A percentile compares a stretch with the other conserved stretches of the same genome.
These are phyloP conservation scores for Neurospora sp. DNA, from an alignment of 495 filamentous ascomycete genomes.

Conservation along the genomic window DNA sequence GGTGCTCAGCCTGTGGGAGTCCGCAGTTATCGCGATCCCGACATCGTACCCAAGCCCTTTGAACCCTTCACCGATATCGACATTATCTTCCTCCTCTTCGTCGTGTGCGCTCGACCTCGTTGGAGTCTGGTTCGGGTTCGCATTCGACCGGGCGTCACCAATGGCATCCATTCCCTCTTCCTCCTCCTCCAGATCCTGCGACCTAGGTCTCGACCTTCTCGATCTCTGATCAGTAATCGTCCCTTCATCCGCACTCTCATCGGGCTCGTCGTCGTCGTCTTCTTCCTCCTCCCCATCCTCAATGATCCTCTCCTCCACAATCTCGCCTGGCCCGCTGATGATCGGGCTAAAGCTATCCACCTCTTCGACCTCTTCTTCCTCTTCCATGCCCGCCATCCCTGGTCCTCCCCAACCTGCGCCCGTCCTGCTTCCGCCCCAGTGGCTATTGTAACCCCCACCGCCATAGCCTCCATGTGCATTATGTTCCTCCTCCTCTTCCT, in stretches of 20 bases:
- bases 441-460: background rate
- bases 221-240: background rate
- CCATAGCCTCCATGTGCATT: background rate
- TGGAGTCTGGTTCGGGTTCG: background rate
- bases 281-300: conserved; percentile 30
- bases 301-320: conserved; percentile 44
- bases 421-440: conserved; percentile 66
- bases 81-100: background rate
- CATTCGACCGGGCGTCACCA: background rate
- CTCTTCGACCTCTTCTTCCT: conserved; percentile 47
- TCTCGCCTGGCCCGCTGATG: conserved; percentile 34
- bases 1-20: background rate
- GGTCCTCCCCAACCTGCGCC: conserved; percentile 49
- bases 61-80: background rate
- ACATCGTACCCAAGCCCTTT: background rate
- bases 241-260: background rate
- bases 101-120: background rate
- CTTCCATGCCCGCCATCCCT: conserved; percentile 11
- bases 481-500: conserved; percentile 19
- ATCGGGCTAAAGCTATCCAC: conserved; percentile 56
- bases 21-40: background rate
- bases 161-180: background rate
- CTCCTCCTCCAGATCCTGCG: background rate
- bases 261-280: background rate
- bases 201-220: background rate